Evolutionary conservation across 1,284 basidiomycete species (phyloP), one percentile per base, ranked within the genome.

Genomic region (Irpex sp.): DNA sequence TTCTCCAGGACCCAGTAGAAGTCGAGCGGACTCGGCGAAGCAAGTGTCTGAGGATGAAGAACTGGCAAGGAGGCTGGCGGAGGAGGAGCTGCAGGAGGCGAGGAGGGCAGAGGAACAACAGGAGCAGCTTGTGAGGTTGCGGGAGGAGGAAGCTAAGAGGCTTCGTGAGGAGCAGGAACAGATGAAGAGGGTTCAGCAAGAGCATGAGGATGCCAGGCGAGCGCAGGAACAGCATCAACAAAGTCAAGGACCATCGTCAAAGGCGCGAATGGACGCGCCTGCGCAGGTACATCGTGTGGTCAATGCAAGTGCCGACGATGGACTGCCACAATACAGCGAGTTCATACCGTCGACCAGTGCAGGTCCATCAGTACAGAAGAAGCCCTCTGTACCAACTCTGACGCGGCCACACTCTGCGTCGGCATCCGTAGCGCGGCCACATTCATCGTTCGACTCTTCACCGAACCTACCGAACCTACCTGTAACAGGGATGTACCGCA

Each of bases 31-130:
- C 53, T 55, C 53, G 17, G 13, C 19, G 11, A 55, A 57, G 50
- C 76, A 77, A 31, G 70, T 78, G n/a, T 58, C 67, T 59, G 75
- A 74, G 58, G 78, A 80, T 60, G 79, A 77, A 59, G 73, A 68
- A 5, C 59, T 75, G 21, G 75, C 75, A n/a, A 68, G 72, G 11
- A 69, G 68, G 46, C 63, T 78, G 21, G 72, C 72, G 17, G 72
- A 74, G 51, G 75, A 55, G 13, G 53, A 55, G 33, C 7, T 11
- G 5, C 21, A 55, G 53, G 31, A 55, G n/a, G 53, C 21, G 17
- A 55, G 50, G 21, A n/a, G 53, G 53, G 33, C 33, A 58, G 55
- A 66, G 35, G 64, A 67, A 13, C 61, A 61, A 5, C 63, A 50
- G n/a, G 31, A 53, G 36, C 37, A 35, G 53, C 39, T 19, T 57